A percentile compares a stretch with the other conserved stretches of the same genome.
Conservation (phyloP, 2,329 filamentous ascomycete genomes). For the Helotiales sp. region DNA sequence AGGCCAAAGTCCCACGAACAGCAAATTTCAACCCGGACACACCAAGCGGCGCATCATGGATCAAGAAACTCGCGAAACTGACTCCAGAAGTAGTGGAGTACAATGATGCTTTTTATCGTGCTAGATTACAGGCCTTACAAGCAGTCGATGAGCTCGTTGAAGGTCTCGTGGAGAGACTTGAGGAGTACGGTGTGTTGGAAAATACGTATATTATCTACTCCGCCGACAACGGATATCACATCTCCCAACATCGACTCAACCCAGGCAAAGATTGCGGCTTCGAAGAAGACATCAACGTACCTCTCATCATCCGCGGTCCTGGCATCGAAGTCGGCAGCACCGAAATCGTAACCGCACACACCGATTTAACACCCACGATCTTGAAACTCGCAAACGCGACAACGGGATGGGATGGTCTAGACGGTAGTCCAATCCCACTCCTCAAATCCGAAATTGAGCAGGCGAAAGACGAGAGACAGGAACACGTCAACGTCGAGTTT, state of each 20-base stretch:
- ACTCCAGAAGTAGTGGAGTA: slow-evolving; percentile 50
- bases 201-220: slow-evolving; percentile 65
- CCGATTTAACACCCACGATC: slow-evolving; percentile 56
- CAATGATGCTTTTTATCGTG: slow-evolving; percentile 57
- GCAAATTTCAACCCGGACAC: slow-evolving; percentile 69
- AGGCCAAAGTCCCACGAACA: slow-evolving; percentile 63
- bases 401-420: slow-evolving; percentile 51
- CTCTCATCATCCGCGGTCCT: slow-evolving; percentile 63
- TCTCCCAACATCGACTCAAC: slow-evolving; percentile 55
- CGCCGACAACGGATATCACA: slow-evolving; percentile 59
- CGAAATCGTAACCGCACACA: slow-evolving; percentile 58
- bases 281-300: slow-evolving; percentile 57
- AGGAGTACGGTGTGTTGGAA: slow-evolving; percentile 46
- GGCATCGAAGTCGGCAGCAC: slow-evolving; percentile 50
- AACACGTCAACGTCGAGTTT: slow-evolving; percentile 55
- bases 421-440: slow-evolving; percentile 52
- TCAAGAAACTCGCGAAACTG: slow-evolving; percentile 49
- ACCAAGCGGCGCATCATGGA: slow-evolving; percentile 54
- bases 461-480: slow-evolving; percentile 42
- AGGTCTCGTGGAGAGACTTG: slow-evolving; percentile 50
- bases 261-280: slow-evolving; percentile 57
- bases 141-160: slow-evolving; percentile 61
- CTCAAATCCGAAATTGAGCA: slow-evolving; percentile 28
- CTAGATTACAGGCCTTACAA: slow-evolving; percentile 57
- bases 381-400: slow-evolving; percentile 46